These are phyloP conservation scores for Chamaecyparis obtusa DNA, from an alignment of 75 land plant species.

Conservation along the genomic window DNA sequence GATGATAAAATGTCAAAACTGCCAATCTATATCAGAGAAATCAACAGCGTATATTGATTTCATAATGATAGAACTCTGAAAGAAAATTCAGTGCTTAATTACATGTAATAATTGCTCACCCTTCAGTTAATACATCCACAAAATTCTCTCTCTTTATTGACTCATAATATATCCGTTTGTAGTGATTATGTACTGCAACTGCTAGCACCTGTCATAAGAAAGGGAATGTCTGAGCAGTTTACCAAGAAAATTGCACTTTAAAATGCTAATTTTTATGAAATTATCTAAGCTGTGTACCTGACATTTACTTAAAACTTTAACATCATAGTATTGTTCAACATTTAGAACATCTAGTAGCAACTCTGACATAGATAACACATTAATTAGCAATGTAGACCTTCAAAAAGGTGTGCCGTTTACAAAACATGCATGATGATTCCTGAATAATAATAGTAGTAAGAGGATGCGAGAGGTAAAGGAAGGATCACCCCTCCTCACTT, in stretches of 20 bases:
- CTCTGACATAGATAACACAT: not conserved
- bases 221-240: not conserved
- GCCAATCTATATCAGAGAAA: not conserved
- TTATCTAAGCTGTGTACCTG: not conserved
- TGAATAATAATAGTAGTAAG: not conserved
- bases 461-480: not conserved
- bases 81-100: not conserved
- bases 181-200: slow-evolving; percentile 82
- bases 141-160: slow-evolving; percentile 22
- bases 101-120: slow-evolving; percentile 20
- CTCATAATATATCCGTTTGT: slow-evolving; percentile 64
- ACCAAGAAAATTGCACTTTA: not conserved
- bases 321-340: not conserved
- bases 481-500: not conserved
- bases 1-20: not conserved
- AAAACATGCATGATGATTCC: not conserved
- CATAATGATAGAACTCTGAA: not conserved
- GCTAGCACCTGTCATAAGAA: slow-evolving; percentile 59
- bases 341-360: not conserved
- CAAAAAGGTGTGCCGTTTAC: not conserved
- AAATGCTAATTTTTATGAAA: not conserved
- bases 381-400: not conserved
- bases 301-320: not conserved
- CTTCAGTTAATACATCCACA: slow-evolving; percentile 15
- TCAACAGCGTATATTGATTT: not conserved